phyloP scores from a whole-genome alignment of 2,329 filamentous ascomycete genomes.

The Cryphonectria carpinicola region DNA sequence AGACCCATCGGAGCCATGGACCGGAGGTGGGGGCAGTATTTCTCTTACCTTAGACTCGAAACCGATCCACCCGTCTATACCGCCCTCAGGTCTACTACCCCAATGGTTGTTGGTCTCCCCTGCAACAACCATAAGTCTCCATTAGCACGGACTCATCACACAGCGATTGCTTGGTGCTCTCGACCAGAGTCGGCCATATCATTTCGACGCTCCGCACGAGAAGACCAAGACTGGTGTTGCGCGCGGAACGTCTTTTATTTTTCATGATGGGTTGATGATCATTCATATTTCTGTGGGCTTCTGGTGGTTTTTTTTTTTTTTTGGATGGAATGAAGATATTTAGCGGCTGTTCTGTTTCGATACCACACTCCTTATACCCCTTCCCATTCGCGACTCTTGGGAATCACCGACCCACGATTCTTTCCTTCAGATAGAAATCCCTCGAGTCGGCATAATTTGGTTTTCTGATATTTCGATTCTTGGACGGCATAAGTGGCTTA shows the following conservation, averaged over 20 bases:
- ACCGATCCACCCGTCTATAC: background rate
- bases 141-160: conserved; percentile 4
- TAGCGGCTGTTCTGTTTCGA: conserved; percentile 22
- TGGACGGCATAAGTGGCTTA: conserved; percentile 6
- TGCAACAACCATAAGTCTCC: background rate
- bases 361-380: conserved; percentile 29
- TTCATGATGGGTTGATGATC: conserved; percentile 28
- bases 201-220: conserved; percentile 12
- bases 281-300: background rate
- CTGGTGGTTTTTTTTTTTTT: conserved; percentile 10
- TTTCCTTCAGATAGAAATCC: conserved; percentile 24
- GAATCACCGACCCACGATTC: conserved; percentile 23
- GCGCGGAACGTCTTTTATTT: conserved; percentile 16
- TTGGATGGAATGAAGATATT: conserved; percentile 15
- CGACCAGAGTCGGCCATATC: conserved; percentile 14
- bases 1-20: background rate
- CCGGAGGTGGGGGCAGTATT: background rate
- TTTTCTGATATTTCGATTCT: conserved; percentile 13
- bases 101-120: background rate
- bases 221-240: conserved; percentile 1
- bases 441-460: background rate
- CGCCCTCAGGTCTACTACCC: background rate
- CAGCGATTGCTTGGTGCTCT: background rate
- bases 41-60: background rate
- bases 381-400: conserved; percentile 16